These are phyloP conservation scores for Ogataea minuta DNA, from an alignment of 805 yeast genomes.

Conservation along the genomic window DNA sequence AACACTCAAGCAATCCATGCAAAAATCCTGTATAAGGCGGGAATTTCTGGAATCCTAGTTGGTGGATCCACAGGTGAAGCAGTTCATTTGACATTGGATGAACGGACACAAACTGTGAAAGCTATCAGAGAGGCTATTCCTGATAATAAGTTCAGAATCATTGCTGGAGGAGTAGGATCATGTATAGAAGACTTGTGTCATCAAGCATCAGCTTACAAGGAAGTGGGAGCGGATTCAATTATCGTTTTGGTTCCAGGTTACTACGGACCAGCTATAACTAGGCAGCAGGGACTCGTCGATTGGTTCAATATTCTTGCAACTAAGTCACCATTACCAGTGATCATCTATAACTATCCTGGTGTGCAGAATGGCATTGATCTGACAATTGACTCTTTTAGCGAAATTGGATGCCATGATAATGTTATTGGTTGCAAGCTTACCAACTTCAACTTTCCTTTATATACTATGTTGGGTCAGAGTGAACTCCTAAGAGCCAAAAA, in stretches of 20 bases:
- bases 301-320: slow-evolving; percentile 46
- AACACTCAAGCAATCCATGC: slow-evolving; percentile 48
- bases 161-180: slow-evolving; percentile 50
- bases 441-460: slow-evolving; percentile 49
- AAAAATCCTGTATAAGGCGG: slow-evolving; percentile 40
- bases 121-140: slow-evolving; percentile 38
- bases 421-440: slow-evolving; percentile 53
- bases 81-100: slow-evolving; percentile 45
- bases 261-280: slow-evolving; percentile 42
- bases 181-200: slow-evolving; percentile 42
- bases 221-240: slow-evolving; percentile 38
- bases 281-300: slow-evolving; percentile 46
- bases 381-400: slow-evolving; percentile 38
- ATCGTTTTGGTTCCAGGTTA: slow-evolving; percentile 47
- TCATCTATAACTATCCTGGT: slow-evolving; percentile 50
- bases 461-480: slow-evolving; percentile 44
- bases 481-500: slow-evolving; percentile 37
- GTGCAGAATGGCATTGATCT: slow-evolving; percentile 43
- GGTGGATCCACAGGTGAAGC: slow-evolving; percentile 59
- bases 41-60: slow-evolving; percentile 46
- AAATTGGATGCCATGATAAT: slow-evolving; percentile 44
- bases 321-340: slow-evolving; percentile 40
- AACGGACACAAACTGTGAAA: slow-evolving; percentile 37
- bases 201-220: slow-evolving; percentile 35
- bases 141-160: slow-evolving; percentile 35